These are phyloP conservation scores for Volvariella volvacea DNA, from an alignment of 1,284 basidiomycete genomes.

Conservation along the genomic window DNA sequence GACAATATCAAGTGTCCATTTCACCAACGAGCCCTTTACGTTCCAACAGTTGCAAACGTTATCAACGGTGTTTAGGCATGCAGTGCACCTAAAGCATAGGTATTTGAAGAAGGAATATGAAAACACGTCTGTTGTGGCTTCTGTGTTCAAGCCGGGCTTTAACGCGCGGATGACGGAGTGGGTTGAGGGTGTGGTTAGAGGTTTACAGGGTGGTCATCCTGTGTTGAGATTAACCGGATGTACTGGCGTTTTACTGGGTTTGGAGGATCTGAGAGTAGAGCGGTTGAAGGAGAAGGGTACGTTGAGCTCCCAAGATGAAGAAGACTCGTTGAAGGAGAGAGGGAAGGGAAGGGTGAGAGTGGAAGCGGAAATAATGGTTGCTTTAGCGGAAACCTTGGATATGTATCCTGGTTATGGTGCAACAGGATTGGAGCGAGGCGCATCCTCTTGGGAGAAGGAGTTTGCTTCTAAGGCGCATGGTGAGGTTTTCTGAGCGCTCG, in stretches of 20 bases:
- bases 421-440: conserved; percentile 13
- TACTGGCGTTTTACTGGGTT: conserved; percentile 56
- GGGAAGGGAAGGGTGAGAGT: conserved; percentile 28
- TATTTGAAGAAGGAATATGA: conserved; percentile 32
- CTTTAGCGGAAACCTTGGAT: conserved; percentile 68
- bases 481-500: conserved; percentile 13
- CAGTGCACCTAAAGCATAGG: conserved; percentile 47
- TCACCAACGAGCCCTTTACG: conserved; percentile 42
- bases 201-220: conserved; percentile 56
- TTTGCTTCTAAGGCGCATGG: conserved; percentile 45
- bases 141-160: conserved; percentile 39
- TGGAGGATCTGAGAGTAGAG: conserved; percentile 44
- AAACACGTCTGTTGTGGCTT: conserved; percentile 19
- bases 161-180: conserved; percentile 40
- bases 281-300: conserved; percentile 15
- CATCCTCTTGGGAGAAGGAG: conserved; percentile 52
- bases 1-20: conserved; percentile 51
- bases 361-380: conserved; percentile 60
- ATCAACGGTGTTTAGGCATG: conserved; percentile 53
- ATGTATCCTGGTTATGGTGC: conserved; percentile 27
- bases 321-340: no score
- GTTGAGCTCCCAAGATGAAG: conserved; percentile 9
- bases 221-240: conserved; percentile 52
- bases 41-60: conserved; percentile 47
- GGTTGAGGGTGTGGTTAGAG: conserved; percentile 50